A percentile compares a stretch with the other conserved stretches of the same genome.
Evolutionary conservation across 2,329 filamentous ascomycete species (phyloP).

Genomic region (Pseudodiploospora longispora): DNA sequence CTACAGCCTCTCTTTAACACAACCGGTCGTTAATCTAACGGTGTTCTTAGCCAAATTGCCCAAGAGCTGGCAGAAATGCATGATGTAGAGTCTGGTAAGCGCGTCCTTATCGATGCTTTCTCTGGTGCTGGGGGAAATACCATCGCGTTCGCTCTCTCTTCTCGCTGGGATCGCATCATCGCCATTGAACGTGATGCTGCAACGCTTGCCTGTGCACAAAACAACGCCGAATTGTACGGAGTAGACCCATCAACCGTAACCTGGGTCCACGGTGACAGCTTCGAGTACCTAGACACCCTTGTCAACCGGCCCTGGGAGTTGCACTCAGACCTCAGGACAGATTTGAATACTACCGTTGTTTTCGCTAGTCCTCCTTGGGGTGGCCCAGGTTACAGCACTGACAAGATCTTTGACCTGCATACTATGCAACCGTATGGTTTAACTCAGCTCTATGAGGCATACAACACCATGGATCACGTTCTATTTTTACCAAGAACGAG

Average conservation of each 20-base stretch:
- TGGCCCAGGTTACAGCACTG: constrained; percentile 46
- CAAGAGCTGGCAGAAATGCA: constrained; percentile 64
- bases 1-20: constrained; percentile 7
- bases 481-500: constrained; percentile 83
- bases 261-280: constrained; percentile 83
- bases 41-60: constrained; percentile 59
- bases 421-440: constrained; percentile 85
- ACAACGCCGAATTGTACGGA: constrained; percentile 82
- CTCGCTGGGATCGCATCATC: constrained; percentile 74
- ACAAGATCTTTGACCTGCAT: constrained; percentile 70
- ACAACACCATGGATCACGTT: constrained; percentile 52
- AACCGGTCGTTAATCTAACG: background rate
- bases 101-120: constrained; percentile 77
- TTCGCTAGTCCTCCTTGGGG: constrained; percentile 57
- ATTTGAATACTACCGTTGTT: constrained; percentile 34
- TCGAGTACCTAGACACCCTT: constrained; percentile 56
- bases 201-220: constrained; percentile 80
- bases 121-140: constrained; percentile 87
- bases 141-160: constrained; percentile 83
- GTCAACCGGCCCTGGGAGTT: constrained; percentile 27
- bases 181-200: constrained; percentile 78
- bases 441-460: constrained; percentile 52
- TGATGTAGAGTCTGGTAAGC: constrained; percentile 45
- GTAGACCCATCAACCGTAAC: constrained; percentile 64
- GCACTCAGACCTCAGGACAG: constrained; percentile 31